Evolutionary conservation across 441 rosid species (phyloP).

Genomic region (Isatis lusitanica): DNA sequence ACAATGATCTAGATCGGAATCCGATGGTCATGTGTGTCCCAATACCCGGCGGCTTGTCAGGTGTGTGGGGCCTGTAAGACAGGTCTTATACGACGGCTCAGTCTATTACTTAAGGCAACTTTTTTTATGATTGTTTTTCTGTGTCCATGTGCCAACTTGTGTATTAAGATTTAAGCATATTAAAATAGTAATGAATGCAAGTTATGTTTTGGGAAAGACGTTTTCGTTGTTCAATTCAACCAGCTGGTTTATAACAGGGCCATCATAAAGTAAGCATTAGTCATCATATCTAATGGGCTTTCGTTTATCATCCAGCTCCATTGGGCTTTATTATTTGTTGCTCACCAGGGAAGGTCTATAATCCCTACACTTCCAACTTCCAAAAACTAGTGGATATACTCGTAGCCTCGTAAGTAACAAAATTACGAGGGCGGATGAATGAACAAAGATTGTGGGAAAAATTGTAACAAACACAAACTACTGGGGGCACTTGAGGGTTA

Average conservation of each 20-base stretch:
- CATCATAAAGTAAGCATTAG: neutral
- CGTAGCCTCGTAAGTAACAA: too few species aligned
- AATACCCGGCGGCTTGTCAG: conserved; percentile 30
- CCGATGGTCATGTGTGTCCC: conserved; percentile 20
- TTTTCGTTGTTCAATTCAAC: neutral
- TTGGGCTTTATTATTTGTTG: neutral
- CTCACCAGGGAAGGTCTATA: neutral
- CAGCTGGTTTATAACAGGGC: neutral
- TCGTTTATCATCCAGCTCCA: neutral
- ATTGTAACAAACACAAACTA: neutral
- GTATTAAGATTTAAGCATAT: neutral
- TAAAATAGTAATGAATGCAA: neutral
- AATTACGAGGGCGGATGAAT: neutral
- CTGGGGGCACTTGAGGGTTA: neutral
- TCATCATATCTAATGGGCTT: neutral
- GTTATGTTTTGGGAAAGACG: too few species aligned
- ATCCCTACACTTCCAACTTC: neutral
- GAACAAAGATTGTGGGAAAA: too few species aligned
- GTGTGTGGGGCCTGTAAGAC: conserved; percentile 8
- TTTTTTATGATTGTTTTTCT: conserved; percentile 1
- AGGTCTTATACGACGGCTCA: conserved; percentile 24
- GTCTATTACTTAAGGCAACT: neutral
- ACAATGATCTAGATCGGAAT: neutral
- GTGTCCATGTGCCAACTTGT: conserved; percentile 22
- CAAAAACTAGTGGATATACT: too few species aligned